These are phyloP conservation scores for Phytopythium aichiense DNA, from an alignment of 352 stramenopile species.

Conservation along the genomic window DNA sequence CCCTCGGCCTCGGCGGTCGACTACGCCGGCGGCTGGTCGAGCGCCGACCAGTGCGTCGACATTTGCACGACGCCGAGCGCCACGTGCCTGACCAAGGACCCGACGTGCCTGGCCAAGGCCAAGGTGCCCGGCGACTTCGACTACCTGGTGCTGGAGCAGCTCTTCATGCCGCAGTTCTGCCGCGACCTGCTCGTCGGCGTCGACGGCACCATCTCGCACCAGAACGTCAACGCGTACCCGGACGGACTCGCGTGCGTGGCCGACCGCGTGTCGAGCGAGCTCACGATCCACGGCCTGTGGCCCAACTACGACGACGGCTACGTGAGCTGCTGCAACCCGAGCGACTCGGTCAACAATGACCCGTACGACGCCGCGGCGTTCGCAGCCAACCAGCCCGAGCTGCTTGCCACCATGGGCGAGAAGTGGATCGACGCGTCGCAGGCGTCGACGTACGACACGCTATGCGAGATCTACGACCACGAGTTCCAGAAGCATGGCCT, in stretches of 20 bases:
- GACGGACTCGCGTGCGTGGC: slow-evolving; percentile 42
- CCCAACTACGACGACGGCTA: slow-evolving; percentile 77
- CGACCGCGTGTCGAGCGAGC: slow-evolving; percentile 37
- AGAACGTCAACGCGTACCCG: slow-evolving; percentile 70
- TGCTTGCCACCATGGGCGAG: slow-evolving; percentile 50
- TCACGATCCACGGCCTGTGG: slow-evolving; percentile 78
- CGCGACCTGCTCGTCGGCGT: slow-evolving; percentile 64
- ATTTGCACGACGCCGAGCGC: slow-evolving; percentile 66
- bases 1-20: slow-evolving; percentile 25
- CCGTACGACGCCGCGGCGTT: slow-evolving; percentile 52
- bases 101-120: slow-evolving; percentile 52
- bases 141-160: slow-evolving; percentile 73
- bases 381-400: slow-evolving; percentile 29
- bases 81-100: slow-evolving; percentile 49
- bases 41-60: slow-evolving; percentile 55
- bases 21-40: slow-evolving; percentile 58
- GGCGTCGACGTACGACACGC: slow-evolving; percentile 40
- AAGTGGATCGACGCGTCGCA: slow-evolving; percentile 70
- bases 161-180: slow-evolving; percentile 80
- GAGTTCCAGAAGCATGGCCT: slow-evolving; percentile 84
- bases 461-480: slow-evolving; percentile 83
- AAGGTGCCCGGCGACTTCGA: slow-evolving; percentile 67
- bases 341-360: slow-evolving; percentile 44
- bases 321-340: slow-evolving; percentile 67
- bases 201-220: slow-evolving; percentile 76